phyloP scores from a whole-genome alignment of 352 stramenopile genomes.

The Saprolegnia diclina region DNA sequence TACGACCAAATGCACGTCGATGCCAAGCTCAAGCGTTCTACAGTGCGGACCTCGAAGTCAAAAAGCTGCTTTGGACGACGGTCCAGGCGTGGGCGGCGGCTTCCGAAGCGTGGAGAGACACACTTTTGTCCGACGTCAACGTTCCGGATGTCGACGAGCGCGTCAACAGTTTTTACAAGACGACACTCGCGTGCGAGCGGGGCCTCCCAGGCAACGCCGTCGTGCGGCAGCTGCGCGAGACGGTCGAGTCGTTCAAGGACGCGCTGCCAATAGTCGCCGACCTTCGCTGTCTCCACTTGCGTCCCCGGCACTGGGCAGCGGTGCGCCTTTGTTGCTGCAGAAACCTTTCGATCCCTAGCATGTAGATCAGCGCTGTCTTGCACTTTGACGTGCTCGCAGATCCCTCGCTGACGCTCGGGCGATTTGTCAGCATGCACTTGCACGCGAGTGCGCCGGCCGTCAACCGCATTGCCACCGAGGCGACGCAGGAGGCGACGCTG shows the following conservation, averaged over 20 bases:
- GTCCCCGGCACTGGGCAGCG: conserved; percentile 26
- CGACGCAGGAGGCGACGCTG: conserved; percentile 77
- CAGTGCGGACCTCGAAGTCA: conserved; percentile 26
- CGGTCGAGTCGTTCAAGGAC: conserved; percentile 46
- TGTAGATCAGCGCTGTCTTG: conserved; percentile 17
- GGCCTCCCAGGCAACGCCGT: conserved; percentile 38
- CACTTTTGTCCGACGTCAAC: conserved; percentile 40
- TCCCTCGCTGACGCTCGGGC: conserved; percentile 58
- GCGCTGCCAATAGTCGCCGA: conserved; percentile 32
- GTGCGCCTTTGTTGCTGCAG: background rate
- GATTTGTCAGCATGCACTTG: conserved; percentile 78
- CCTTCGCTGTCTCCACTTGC: conserved; percentile 20
- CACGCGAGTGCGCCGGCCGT: conserved; percentile 70
- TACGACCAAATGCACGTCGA: background rate
- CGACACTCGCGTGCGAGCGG: conserved; percentile 36
- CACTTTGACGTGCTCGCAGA: conserved; percentile 19
- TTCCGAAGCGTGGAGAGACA: conserved; percentile 35
- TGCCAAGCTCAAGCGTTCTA: background rate
- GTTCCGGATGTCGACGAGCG: conserved; percentile 45
- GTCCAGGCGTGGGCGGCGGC: conserved; percentile 42
- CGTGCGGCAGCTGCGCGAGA: conserved; percentile 36
- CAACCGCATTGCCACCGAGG: conserved; percentile 75
- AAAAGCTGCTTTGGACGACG: conserved; percentile 45
- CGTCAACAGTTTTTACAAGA: conserved; percentile 37
- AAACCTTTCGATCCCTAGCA: background rate